A percentile compares a stretch with the other conserved stretches of the same genome.
phyloP scores from a whole-genome alignment of 371 early-diverging fungal genomes.

The Mucor piriformis region DNA sequence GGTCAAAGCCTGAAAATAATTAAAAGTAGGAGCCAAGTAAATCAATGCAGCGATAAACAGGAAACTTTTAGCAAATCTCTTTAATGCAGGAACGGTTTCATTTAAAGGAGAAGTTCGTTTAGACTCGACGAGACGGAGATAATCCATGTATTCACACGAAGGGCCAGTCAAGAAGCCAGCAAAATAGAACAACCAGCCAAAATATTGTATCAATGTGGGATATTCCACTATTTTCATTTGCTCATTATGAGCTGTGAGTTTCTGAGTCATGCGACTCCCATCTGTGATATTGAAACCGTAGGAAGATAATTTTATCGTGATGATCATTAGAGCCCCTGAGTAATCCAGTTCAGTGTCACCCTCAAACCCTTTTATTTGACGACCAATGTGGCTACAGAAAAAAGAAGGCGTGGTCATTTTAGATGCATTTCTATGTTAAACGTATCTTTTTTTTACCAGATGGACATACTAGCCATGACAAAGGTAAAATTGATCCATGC shows the following conservation, averaged over 20 bases:
- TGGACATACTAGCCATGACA: conserved; percentile 79
- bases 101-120: background rate
- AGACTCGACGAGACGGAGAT: conserved; percentile 56
- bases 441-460: conserved; percentile 57
- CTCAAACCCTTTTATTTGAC: conserved; percentile 55
- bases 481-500: conserved; percentile 72
- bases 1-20: conserved; percentile 41
- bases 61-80: conserved; percentile 39
- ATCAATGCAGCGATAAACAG: conserved; percentile 38
- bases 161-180: conserved; percentile 87
- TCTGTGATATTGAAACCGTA: conserved; percentile 79
- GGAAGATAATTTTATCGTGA: conserved; percentile 85
- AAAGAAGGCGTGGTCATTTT: too few relatives aligned
- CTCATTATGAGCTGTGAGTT: conserved; percentile 57
- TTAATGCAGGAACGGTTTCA: conserved; percentile 21
- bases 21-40: conserved; percentile 40
- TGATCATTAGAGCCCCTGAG: conserved; percentile 90
- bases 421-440: too few relatives aligned
- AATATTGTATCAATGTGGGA: conserved; percentile 78
- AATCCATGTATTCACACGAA: conserved; percentile 78
- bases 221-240: conserved; percentile 57
- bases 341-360: conserved; percentile 71
- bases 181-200: conserved; percentile 91
- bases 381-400: conserved; percentile 58
- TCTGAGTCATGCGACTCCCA: conserved; percentile 19